Conservation (phyloP, 306 rosid genomes). For the Cucurbita pepo region DNA sequence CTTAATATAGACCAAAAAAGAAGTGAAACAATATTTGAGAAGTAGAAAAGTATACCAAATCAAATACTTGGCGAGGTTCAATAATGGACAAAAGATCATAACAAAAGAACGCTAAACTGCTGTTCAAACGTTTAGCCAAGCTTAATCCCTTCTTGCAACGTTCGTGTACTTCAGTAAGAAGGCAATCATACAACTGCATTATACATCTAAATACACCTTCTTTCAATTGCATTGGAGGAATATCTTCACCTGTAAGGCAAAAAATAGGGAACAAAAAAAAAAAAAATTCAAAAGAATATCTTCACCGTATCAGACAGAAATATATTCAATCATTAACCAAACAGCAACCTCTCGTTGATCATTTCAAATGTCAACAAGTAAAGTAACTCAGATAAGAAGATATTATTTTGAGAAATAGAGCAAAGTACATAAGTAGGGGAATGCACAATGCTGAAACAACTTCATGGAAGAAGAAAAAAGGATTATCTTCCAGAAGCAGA, state of each 20-base stretch:
- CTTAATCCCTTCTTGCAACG: conserved; percentile 97
- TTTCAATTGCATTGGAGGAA: conserved; percentile 98
- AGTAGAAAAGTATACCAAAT: conserved; percentile 53
- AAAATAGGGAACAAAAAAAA: conserved; percentile 3
- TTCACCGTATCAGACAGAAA: neutral
- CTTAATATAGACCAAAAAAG: neutral
- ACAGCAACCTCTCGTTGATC: neutral
- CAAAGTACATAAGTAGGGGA: neutral
- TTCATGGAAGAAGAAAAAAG: neutral
- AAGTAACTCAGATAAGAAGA: neutral
- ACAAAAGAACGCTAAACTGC: conserved; percentile 97
- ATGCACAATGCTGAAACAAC: neutral
- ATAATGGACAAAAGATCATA: conserved; percentile 87
- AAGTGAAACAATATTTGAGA: neutral
- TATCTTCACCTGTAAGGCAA: conserved; percentile 69
- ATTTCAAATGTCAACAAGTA: neutral
- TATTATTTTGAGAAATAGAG: neutral
- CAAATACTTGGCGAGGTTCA: conserved; percentile 98
- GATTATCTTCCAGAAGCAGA: neutral
- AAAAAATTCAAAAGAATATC: neutral
- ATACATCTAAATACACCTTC: conserved; percentile 96
- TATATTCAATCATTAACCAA: neutral
- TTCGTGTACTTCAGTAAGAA: conserved; percentile 94
- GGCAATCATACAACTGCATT: conserved; percentile 96
- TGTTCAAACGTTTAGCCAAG: conserved; percentile 88